phyloP scores from a whole-genome alignment of 148 eudicot species.

The Oxyria digyna region DNA sequence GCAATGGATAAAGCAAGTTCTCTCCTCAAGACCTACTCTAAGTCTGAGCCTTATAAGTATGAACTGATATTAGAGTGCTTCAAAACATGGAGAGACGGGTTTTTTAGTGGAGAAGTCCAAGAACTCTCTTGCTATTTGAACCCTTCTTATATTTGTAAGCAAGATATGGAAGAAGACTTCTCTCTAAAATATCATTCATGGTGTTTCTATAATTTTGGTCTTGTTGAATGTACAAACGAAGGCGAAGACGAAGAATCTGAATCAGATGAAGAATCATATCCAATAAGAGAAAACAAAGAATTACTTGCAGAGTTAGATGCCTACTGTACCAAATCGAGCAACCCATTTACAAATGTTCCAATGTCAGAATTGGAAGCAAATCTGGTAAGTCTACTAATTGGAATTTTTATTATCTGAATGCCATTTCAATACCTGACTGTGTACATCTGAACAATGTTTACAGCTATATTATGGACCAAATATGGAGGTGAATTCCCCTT shows the following conservation, averaged over 20 bases:
- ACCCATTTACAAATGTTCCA: neutral
- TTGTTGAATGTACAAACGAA: neutral
- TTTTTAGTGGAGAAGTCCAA: neutral
- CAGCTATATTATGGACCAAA: neutral
- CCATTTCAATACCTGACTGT: neutral
- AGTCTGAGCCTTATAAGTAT: neutral
- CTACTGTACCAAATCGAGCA: neutral
- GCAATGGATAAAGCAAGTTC: neutral
- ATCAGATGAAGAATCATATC: no score
- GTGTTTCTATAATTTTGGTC: neutral
- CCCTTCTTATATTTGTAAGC: neutral
- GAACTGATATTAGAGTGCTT: neutral
- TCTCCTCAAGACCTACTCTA: neutral
- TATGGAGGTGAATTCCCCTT: neutral
- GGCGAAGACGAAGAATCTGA: no score
- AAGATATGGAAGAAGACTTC: neutral
- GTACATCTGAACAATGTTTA: neutral
- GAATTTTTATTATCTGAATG: neutral
- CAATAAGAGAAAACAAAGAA: neutral
- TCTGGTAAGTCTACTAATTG: neutral
- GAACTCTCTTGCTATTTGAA: neutral
- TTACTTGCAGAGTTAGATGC: neutral
- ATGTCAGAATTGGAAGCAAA: neutral
- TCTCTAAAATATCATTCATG: neutral
- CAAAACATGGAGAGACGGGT: neutral